Percentiles rank a stretch among this genome's conserved stretches.
These are phyloP conservation scores for Xenoacremonium recifei DNA, from an alignment of 2,329 filamentous ascomycete genomes.

Conservation along the genomic window DNA sequence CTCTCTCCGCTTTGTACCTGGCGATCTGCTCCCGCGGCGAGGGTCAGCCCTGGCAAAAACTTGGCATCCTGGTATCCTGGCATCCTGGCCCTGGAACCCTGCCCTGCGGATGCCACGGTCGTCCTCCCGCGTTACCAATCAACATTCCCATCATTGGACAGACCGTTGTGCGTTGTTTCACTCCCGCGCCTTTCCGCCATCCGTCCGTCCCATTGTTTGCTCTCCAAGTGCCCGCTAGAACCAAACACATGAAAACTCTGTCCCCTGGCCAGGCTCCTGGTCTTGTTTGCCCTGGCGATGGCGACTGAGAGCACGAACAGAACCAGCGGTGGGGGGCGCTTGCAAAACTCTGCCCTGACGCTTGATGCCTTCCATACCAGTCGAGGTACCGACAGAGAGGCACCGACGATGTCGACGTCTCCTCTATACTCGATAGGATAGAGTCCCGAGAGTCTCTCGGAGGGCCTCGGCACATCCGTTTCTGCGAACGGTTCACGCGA, in stretches of 20 bases:
- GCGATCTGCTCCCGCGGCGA: slow-evolving; percentile 14
- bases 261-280: not conserved
- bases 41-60: not conserved
- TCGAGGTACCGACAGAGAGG: no score
- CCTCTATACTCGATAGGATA: no score
- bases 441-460: no score
- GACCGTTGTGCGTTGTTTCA: slow-evolving; percentile 1
- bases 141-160: slow-evolving; percentile 9
- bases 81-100: no score
- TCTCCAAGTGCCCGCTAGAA: no score
- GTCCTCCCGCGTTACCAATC: slow-evolving; percentile 22
- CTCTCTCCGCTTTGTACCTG: slow-evolving; percentile 11
- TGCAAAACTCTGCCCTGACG: slow-evolving; percentile 1
- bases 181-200: not conserved
- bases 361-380: no score
- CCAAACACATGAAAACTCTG: no score
- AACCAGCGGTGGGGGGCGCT: not conserved
- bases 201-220: no score
- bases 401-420: no score
- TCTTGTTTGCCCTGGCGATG: not conserved
- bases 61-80: no score
- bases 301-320: not conserved
- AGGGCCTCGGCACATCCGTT: no score
- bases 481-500: no score
- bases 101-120: slow-evolving; percentile 16